Base-by-base conservation (phyloP, 306 rosid genomes). In the Mimosa pudica region DNA sequence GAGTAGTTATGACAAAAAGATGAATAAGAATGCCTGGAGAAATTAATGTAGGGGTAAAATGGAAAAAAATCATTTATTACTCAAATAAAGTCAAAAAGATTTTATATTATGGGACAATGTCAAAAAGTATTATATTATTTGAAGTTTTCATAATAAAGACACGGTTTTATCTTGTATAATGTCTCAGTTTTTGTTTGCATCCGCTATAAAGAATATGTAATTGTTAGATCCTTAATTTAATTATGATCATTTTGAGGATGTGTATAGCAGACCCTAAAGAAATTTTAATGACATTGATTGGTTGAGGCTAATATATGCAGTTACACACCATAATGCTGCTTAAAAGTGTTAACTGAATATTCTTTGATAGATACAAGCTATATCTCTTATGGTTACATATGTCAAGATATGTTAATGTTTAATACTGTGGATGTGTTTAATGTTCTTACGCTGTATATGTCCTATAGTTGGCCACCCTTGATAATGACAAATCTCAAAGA, bases 401-500 rank as follows among this genome's bases (percentile, higher is more conserved):
- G 33, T 57, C 63, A 7, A 57, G 63, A 57, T 57, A 57, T 57
- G 8, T 18, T 57, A 18, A 7, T 57, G 18, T 57, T 57, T 0
- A 57, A 2, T 38, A 7, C 5, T 54, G 61, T n/a, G 30, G 30
- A 46, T 52, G 74, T 47, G 42, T 58, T 17, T 86, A 67, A 83
- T 75, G 55, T 55, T 70, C 30, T 24, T 24, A 24, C 30, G 30
- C 30, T 24, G 30, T 24, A 24, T 24, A 36, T 75, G 58, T 54
- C 76, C 82, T 78, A 82, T 75, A 74, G 57, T 80, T 64, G 60
- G 83, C 36, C 24, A 75, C 82, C 69, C 49, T 82, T 81, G 76
- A 71, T 74, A 57, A 96, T 96, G 99, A 92, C 89, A 33, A 98
- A 91, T 83, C 93, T 96, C 78, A 91, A 93, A 80, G 98, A 96